Percentiles rank a stretch among this genome's conserved stretches.
Evolutionary conservation across 2,329 filamentous ascomycete genomes (phyloP).

Genomic region (Calonectria hongkongensis): DNA sequence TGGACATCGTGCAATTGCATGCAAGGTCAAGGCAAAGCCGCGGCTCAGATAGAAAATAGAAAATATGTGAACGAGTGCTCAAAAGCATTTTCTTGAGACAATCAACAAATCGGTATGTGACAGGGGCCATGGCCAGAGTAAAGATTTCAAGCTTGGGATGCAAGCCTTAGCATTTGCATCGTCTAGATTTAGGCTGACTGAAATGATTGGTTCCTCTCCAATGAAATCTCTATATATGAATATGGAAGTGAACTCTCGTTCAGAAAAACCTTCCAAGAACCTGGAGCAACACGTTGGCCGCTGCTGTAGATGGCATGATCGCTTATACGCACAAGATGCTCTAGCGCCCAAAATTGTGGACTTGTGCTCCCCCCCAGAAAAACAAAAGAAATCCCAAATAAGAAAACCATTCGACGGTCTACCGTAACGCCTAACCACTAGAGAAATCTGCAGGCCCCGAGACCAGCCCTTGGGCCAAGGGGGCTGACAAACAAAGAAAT

Average conservation of each 20-base stretch:
- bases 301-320: conserved; percentile 37
- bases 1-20: too few relatives aligned
- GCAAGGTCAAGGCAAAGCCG: too few relatives aligned
- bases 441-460: neutral
- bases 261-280: conserved; percentile 25
- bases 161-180: neutral
- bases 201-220: conserved; percentile 33
- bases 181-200: neutral
- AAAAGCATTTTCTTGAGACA: too few relatives aligned
- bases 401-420: conserved; percentile 46
- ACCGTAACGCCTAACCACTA: conserved; percentile 47
- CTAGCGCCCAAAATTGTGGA: conserved; percentile 28
- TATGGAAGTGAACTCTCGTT: conserved; percentile 31
- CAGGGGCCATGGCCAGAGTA: neutral
- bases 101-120: too few relatives aligned
- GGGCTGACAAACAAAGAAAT: conserved; percentile 27
- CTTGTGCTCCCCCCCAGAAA: conserved; percentile 3
- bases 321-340: conserved; percentile 37
- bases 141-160: neutral
- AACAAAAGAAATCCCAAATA: conserved; percentile 11
- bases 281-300: conserved; percentile 34
- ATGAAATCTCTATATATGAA: conserved; percentile 48
- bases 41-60: too few relatives aligned
- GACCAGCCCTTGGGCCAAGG: neutral
- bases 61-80: too few relatives aligned